Evolutionary conservation across 179 eudicot genomes (phyloP).

Genomic region (Drosera spatulata): DNA sequence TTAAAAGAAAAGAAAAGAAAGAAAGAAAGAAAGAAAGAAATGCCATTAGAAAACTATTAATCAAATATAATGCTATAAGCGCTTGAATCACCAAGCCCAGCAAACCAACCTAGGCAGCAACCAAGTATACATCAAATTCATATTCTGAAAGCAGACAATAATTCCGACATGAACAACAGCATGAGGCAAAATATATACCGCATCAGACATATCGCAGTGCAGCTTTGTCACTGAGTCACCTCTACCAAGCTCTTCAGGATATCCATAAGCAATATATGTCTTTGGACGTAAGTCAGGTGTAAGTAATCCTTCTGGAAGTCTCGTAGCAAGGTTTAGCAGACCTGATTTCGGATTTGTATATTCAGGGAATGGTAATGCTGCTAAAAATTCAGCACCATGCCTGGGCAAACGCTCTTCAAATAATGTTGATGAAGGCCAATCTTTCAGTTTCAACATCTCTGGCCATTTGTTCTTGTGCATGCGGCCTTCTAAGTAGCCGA

Average conservation of each 20-base stretch:
- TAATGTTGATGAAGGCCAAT: slow-evolving; percentile 10
- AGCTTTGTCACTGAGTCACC: slow-evolving; percentile 18
- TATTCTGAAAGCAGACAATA: too few species aligned
- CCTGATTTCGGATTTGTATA: slow-evolving; percentile 15
- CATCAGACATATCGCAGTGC: slow-evolving; percentile 19
- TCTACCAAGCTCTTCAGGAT: slow-evolving; percentile 40
- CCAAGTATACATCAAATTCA: too few species aligned
- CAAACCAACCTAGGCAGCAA: too few species aligned
- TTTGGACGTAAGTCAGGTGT: slow-evolving; percentile 17
- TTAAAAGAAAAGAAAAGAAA: too few species aligned
- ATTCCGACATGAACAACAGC: too few species aligned
- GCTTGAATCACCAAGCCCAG: too few species aligned
- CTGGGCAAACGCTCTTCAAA: slow-evolving; percentile 14
- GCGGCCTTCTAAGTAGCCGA: slow-evolving; percentile 48
- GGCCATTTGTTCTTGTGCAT: slow-evolving; percentile 45
- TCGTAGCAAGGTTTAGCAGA: slow-evolving; percentile 10
- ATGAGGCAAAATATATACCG: slow-evolving; percentile 18
- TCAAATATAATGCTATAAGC: too few species aligned
- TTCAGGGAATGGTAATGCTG: slow-evolving; percentile 13
- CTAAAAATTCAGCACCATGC: slow-evolving; percentile 13
- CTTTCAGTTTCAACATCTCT: slow-evolving; percentile 30
- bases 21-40: too few species aligned
- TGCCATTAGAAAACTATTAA: too few species aligned
- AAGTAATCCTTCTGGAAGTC: slow-evolving; percentile 1
- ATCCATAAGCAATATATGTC: slow-evolving; percentile 11